Conservation (phyloP, 169 alveolate species). For the Cryptosporidium sp. region DNA sequence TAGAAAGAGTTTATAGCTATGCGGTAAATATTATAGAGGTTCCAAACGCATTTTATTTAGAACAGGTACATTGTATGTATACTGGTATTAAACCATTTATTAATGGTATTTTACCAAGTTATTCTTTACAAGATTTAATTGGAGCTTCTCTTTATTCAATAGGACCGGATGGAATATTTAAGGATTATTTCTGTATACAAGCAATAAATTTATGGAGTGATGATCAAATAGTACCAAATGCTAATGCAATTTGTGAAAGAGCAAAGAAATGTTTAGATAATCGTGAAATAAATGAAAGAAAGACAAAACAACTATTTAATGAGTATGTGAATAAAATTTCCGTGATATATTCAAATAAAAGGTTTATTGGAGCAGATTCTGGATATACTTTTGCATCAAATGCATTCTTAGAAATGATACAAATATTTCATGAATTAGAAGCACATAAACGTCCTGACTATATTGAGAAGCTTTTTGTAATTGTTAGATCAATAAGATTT, state of each 20-base stretch:
- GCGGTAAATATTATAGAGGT: slow-evolving; percentile 43
- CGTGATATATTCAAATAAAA: slow-evolving; percentile 25
- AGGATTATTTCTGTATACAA: slow-evolving; percentile 44
- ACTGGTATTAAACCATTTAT: slow-evolving; percentile 49
- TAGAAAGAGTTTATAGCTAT: slow-evolving; percentile 62
- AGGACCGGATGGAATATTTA: slow-evolving; percentile 5
- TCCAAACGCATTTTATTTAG: slow-evolving; percentile 49
- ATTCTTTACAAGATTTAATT: slow-evolving; percentile 41
- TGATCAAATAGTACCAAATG: slow-evolving; percentile 62
- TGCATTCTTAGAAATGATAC: not conserved
- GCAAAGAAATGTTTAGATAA: slow-evolving; percentile 31
- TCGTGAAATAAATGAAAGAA: slow-evolving; percentile 19
- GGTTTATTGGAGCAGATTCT: slow-evolving; percentile 53
- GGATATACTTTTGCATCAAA: slow-evolving; percentile 18
- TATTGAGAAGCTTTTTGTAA: slow-evolving; percentile 59
- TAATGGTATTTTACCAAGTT: slow-evolving; percentile 61
- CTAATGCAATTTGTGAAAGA: slow-evolving; percentile 40
- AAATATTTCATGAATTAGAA: slow-evolving; percentile 28
- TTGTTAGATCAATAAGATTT: slow-evolving; percentile 67
- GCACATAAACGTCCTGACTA: slow-evolving; percentile 72
- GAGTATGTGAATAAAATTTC: slow-evolving; percentile 13
- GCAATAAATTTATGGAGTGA: slow-evolving; percentile 76
- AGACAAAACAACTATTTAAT: not conserved
- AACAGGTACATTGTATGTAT: slow-evolving; percentile 52
- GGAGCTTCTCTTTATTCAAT: slow-evolving; percentile 70